These are phyloP conservation scores for Globisporangium nodosum DNA, from an alignment of 352 stramenopile species.

Conservation along the genomic window DNA sequence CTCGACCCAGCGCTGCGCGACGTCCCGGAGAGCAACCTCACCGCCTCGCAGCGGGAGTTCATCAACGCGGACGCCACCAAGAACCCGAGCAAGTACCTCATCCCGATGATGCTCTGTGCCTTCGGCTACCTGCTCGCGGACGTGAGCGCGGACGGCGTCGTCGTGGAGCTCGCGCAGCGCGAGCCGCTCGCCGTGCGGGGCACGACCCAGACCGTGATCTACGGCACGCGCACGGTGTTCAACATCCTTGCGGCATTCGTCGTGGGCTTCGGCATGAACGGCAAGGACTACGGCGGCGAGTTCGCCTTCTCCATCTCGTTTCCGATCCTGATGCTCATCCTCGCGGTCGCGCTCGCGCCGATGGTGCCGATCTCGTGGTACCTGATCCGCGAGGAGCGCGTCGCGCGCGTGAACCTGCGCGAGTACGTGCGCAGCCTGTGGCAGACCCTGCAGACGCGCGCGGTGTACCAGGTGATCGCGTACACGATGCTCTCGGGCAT, in stretches of 20 bases:
- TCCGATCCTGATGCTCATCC: constrained; percentile 19
- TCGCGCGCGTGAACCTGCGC: constrained; percentile 2
- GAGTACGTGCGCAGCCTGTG: constrained; percentile 5
- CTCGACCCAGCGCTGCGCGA: constrained; percentile 21
- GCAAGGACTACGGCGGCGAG: constrained; percentile 27
- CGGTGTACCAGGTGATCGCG: constrained; percentile 21
- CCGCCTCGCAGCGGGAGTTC: constrained; percentile 17
- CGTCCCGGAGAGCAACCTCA: constrained; percentile 22
- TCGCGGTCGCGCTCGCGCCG: constrained; percentile 9
- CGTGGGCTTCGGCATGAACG: constrained; percentile 25
- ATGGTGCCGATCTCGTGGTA: constrained; percentile 18
- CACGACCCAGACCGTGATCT: constrained; percentile 16
- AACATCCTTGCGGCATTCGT: constrained; percentile 15
- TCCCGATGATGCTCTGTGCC: constrained; percentile 43
- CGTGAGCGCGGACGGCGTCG: constrained; percentile 41
- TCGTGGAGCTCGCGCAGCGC: constrained; percentile 28
- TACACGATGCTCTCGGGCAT: constrained; percentile 17
- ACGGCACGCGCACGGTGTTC: constrained; percentile 18
- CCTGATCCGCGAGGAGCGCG: constrained; percentile 15
- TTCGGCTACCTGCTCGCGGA: constrained; percentile 54
- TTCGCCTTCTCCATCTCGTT: constrained; percentile 29
- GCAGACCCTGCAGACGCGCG: constrained; percentile 12
- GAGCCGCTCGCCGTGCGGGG: constrained; percentile 25
- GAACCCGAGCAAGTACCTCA: constrained; percentile 21
- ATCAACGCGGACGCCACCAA: constrained; percentile 17